phyloP scores from a whole-genome alignment of 2,329 filamentous ascomycete species.

The Fulvia fulva region DNA sequence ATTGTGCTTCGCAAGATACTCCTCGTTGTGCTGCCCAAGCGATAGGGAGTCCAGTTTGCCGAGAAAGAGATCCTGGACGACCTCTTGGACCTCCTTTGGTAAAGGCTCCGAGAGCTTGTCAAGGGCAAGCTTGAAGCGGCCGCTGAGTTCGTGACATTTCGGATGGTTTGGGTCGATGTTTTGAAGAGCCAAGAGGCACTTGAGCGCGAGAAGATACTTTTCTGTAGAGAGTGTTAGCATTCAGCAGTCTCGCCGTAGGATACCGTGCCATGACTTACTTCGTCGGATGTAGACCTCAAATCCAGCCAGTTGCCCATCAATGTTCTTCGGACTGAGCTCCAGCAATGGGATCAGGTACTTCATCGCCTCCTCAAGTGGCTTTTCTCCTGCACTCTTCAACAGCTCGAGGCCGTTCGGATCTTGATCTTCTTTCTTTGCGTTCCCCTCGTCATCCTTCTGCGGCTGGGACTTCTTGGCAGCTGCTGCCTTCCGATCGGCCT shows the following conservation, averaged over 20 bases:
- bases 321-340: conserved; percentile 73
- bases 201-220: conserved; percentile 82
- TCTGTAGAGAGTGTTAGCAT: conserved; percentile 40
- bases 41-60: conserved; percentile 46
- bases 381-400: conserved; percentile 58
- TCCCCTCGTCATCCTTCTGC: conserved; percentile 48
- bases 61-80: conserved; percentile 63
- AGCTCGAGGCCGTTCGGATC: conserved; percentile 82
- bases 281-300: conserved; percentile 86
- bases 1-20: conserved; percentile 61
- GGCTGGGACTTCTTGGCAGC: conserved; percentile 48
- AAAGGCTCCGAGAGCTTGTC: conserved; percentile 55
- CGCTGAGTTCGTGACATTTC: conserved; percentile 69
- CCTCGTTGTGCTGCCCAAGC: conserved; percentile 61
- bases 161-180: conserved; percentile 66
- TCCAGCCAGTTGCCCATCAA: conserved; percentile 77
- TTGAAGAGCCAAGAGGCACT: conserved; percentile 72
- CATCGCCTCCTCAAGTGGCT: conserved; percentile 78
- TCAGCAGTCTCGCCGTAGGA: neutral
- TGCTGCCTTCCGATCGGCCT: conserved; percentile 67
- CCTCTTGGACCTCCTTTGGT: conserved; percentile 61
- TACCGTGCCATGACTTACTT: conserved; percentile 54
- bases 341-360: conserved; percentile 81
- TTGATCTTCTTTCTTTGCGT: conserved; percentile 77
- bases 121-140: conserved; percentile 54